Evolutionary conservation across 139 green algal genomes (phyloP), one percentile per base, ranked within the genome.

Genomic region (Micractinium sp.): DNA sequence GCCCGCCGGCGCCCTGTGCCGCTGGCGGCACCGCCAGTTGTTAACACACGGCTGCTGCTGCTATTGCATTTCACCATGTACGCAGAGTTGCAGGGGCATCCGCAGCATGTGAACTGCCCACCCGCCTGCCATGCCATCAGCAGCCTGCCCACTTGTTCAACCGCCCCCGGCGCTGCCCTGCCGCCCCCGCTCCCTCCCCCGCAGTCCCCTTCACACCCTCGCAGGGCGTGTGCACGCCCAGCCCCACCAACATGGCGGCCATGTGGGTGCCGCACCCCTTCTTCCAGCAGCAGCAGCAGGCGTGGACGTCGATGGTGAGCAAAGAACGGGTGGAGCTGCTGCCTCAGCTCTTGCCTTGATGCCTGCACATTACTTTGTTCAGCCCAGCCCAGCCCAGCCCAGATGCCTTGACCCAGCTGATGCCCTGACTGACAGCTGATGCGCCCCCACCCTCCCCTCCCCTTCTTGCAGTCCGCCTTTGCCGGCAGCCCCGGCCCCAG

Each of bases 141-240:
- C 31, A 13, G 67, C 67, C 67, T 33, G 29, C 31, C 5, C 73
- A 41, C 4, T 18, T 84, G 13, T 38, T 39, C 1, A 41, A 41
- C 16, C 35, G 31, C 56, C 53, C 56, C 15, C 22, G 56, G 13
- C 2, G 12, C 2, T 53, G 9, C 71, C n/a, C 16, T 39, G 31
- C 29, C 29, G 12, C 29, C 38, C 75, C 33, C 60, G n/a, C 29
- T 41, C n/a, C 41, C 27, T 0, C 14, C 27, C 14, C 27, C 82
- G 90, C 91, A 94, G 92, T 94, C 29, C 89, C 91, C 23, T 94
- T 94, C 85, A 94, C 92, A 3, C 92, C 92, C 14, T 92, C 80
- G 13, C 91, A 94, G 81, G 92, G 92, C 4, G 86, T 94, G 61
- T 93, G 92, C 53, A 94, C 92, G 3, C 92, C 92, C 12, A 94